Base-by-base conservation (phyloP, 345 rosid species). In the Stellera chamaejasme region DNA sequence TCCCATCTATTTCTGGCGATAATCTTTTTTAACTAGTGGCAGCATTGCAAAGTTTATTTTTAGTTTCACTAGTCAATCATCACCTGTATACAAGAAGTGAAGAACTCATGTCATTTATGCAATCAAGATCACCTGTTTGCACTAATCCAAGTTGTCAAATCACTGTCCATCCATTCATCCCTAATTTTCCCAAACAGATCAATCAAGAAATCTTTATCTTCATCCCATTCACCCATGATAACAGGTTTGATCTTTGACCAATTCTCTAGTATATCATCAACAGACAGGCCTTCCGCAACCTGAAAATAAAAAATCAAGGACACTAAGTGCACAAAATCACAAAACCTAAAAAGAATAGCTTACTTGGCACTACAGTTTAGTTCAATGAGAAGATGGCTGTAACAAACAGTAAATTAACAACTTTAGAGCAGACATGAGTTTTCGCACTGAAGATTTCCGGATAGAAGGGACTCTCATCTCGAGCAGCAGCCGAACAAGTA, bases 151-250 rank as follows among this genome's bases (percentile, higher is more conserved):
- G 93, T 78, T 5, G 77, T 56, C 76, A 88, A 69, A 69, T 86
- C 95, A 11, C 61, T 70, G 27, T 77, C 82, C 42, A 92, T 82
- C 98, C 98, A 92, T 63, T 88, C 84, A 72, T 92, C 98, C 70
- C 93, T 78, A 72, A 92, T 81, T 66, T 79, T 82, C 11, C 98
- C 96, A 39, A 88, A 92, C 55, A 88, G 88, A 57, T 82, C 84
- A 2, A 92, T 49, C 39, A 92, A 59, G 51, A 41, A 74, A 56
- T 86, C 95, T 67, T 75, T 76, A 57, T 84, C 70, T 71, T 92
- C 96, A 41, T 59, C 77, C 91, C 93, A 86, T 72, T 80, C 98
- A 71, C 79, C 88, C 88, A 84, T 66, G 27, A 88, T 81, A 19
- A 84, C 73, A 28, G 91, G 89, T 62, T 86, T 92, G 64, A 88